Evolutionary conservation across 2,329 filamentous ascomycete genomes (phyloP), one percentile per base, ranked within the genome.

Genomic region (Ceratocystis variospora): DNA sequence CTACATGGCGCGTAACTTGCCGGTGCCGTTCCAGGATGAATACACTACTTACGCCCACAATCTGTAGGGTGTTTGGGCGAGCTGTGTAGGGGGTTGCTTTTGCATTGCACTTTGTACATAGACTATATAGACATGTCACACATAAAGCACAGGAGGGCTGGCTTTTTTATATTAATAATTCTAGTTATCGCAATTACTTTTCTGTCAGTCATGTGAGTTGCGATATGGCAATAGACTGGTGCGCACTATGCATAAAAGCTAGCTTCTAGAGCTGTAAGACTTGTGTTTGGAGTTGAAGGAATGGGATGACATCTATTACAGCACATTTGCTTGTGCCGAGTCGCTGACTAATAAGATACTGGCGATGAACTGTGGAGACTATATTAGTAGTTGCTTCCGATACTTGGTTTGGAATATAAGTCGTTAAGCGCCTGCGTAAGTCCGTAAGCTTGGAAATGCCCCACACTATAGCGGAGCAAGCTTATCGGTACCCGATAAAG

Each of bases 1-100:
- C 1, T 83, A 83, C 69, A 72, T 79, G 61, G 72, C 72, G 65
- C 76, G 76, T 48, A 80, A 80, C 53, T 70, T 81, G 2, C 79
- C 80, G 0, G 72, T 75, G 10, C 73, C 73, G 15, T 72, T 73
- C 41, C 73, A 67, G 68, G 67, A 68, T 37, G 46, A 68, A 46
- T 59, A 17, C 15, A n/a, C 53, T 1, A 37, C n/a, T 37, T 8
- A 19, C 59, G 6, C 50, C 33, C 10, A 17, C 1, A 1, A 8
- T 6, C 2, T 10, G 28, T 15, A 10, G 3, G 61, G 63, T 63
- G 50, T 61, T 37, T 63, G 55, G 62, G 46, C 28, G 28, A 33
- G 46, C 15, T 31, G 63, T 31, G 46, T 61, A 53, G 59, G 31
- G 57, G 55, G 55, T 66, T 44, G 59, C 62, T 59, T 41, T 53